Conservation (phyloP, 768 basidiomycete genomes). For the Peribolospora baueri region DNA sequence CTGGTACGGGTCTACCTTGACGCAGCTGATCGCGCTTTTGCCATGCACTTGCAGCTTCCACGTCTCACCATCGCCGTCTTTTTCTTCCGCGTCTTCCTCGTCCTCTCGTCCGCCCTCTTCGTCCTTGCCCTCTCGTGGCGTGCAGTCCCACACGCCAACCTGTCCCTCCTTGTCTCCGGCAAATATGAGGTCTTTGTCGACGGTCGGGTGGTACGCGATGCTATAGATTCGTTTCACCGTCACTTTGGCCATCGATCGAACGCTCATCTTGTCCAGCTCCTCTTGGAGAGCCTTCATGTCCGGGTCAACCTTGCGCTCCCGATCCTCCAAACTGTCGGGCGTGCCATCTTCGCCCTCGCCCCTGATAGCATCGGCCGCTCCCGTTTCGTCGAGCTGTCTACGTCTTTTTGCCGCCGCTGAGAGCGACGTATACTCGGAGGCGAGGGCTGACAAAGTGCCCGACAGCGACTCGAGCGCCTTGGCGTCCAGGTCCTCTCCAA, state of each 20-base stretch:
- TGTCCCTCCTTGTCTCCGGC: constrained; percentile 19
- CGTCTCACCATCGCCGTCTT: constrained; percentile 8
- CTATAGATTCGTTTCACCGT: constrained; percentile 22
- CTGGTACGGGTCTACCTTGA: constrained; percentile 20
- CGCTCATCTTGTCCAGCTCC: too few species aligned
- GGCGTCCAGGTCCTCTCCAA: too few species aligned
- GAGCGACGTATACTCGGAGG: too few species aligned
- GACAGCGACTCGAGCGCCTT: too few species aligned
- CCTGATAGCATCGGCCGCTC: too few species aligned
- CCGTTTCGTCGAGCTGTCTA: too few species aligned
- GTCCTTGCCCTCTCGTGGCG: constrained; percentile 11
- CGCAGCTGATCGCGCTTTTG: constrained; percentile 16
- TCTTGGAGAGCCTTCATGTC: too few species aligned
- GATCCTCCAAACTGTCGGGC: too few species aligned
- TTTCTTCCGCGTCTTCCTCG: constrained; percentile 10
- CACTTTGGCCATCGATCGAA: constrained; percentile 4
- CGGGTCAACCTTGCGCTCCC: too few species aligned
- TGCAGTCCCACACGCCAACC: constrained; percentile 17
- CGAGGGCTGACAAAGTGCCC: too few species aligned
- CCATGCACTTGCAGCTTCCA: constrained; percentile 17
- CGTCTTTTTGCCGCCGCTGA: too few species aligned
- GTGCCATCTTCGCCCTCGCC: too few species aligned
- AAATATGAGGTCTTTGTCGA: constrained; percentile 19
- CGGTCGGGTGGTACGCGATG: constrained; percentile 21
- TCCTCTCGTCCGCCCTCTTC: constrained; percentile 8